phyloP scores from a whole-genome alignment of 2,329 filamentous ascomycete species.

The Penicillium verrucosum region DNA sequence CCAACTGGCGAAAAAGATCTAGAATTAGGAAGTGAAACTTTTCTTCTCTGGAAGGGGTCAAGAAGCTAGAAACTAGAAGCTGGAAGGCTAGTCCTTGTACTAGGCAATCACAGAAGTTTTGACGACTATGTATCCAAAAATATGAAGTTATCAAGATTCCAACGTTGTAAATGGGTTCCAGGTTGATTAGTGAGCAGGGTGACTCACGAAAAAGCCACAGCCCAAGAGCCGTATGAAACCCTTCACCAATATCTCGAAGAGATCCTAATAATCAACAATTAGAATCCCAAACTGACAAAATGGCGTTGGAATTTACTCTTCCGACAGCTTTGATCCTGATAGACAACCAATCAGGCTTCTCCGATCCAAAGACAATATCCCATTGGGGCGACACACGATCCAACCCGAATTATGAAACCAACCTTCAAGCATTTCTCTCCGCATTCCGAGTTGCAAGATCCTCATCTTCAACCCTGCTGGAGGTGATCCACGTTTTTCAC shows the following conservation, averaged over 20 bases:
- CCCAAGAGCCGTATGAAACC: neutral
- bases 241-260: no score
- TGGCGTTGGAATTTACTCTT: conserved; percentile 19
- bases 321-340: conserved; percentile 48
- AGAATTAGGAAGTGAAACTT: neutral
- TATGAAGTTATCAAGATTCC: neutral
- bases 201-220: neutral
- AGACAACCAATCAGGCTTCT: conserved; percentile 48
- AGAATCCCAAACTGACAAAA: conserved; percentile 1
- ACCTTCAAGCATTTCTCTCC: conserved; percentile 40
- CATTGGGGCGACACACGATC: conserved; percentile 44
- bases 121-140: neutral
- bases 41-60: neutral
- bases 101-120: neutral
- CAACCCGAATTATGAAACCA: conserved; percentile 46
- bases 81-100: neutral
- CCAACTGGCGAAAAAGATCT: neutral
- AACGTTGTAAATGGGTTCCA: neutral
- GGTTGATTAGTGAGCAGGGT: neutral
- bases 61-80: neutral
- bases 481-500: conserved; percentile 49
- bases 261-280: neutral
- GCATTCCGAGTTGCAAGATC: conserved; percentile 33
- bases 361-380: conserved; percentile 27
- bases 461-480: conserved; percentile 13